These are phyloP conservation scores for Myriosclerotinia scirpicola DNA, from an alignment of 2,329 filamentous ascomycete genomes.

Conservation along the genomic window DNA sequence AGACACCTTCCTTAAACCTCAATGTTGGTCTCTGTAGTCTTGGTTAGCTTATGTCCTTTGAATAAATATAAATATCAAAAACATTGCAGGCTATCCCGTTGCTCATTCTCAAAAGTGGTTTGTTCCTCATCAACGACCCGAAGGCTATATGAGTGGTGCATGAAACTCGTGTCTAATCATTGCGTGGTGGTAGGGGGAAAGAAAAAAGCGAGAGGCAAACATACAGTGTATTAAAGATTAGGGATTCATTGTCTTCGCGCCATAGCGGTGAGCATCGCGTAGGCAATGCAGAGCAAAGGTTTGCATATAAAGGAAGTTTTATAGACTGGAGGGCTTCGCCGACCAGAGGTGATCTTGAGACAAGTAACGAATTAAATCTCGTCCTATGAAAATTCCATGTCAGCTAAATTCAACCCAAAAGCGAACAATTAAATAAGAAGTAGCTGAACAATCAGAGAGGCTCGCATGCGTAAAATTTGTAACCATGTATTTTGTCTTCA, in stretches of 20 bases:
- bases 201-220: neutral
- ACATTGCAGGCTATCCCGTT: neutral
- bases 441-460: slow-evolving; percentile 61
- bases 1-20: no score
- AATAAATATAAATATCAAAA: neutral
- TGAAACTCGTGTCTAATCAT: slow-evolving; percentile 94
- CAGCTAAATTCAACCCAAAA: neutral
- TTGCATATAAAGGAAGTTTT: neutral
- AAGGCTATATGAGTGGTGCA: slow-evolving; percentile 99
- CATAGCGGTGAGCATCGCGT: neutral
- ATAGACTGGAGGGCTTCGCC: neutral
- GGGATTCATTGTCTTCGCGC: neutral
- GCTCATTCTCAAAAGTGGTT: slow-evolving; percentile 23
- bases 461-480: slow-evolving; percentile 71
- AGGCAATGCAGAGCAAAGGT: neutral
- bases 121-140: slow-evolving; percentile 84
- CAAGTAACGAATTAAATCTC: neutral
- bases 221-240: neutral
- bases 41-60: neutral
- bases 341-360: neutral
- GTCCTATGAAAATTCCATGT: neutral
- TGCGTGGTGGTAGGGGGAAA: slow-evolving; percentile 40
- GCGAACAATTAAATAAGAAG: neutral
- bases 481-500: slow-evolving; percentile 94
- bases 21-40: neutral